Evolutionary conservation across 1,139 yeast species (phyloP), one percentile per base, ranked within the genome.

Genomic region (Pichia sp.): DNA sequence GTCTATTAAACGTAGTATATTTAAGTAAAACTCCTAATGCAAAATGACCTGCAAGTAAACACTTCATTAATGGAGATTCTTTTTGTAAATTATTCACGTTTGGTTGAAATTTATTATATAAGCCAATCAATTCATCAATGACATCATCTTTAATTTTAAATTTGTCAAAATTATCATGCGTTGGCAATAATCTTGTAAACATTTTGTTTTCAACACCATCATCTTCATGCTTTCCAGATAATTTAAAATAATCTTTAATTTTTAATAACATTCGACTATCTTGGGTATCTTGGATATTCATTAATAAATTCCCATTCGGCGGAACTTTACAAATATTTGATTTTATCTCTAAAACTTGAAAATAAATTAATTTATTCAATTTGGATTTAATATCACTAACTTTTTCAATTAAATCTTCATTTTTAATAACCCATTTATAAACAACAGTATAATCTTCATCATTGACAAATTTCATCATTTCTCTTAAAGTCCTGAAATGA

Each of bases 401-500:
- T 23, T 37, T 24, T 7, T 30, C 10, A 4, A 45, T 29, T 12
- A 11, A n/a, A 8, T 31, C 28, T 11, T 24, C 36, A 16, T 45
- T 20, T 6, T 16, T 32, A 3, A 9, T 5, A 26, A 42, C 38
- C 48, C 48, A 45, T 3, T 45, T 11, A 23, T 22, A 42, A 6
- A 42, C 30, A 11, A 36, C 23, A 6, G 37, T 11, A 27, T 42
- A 45, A 20, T 45, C 40, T 37, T 42, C 48, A 9, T 42, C 37
- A 20, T 39, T 22, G 6, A 45, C 4, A 3, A 26, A 16, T 12
- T 28, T 28, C 23, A 45, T 36, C 43, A 45, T 38, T 6, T 7
- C 35, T 40, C 67, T 61, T 60, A 73, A 55, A 10, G 60, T 51
- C 26, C 59, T 52, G 47, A 73, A 72, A 42, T 63, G 64, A 4